Evolutionary conservation across 192 early-diverging fungal species (phyloP).

Genomic region (Pilaira anomala): DNA sequence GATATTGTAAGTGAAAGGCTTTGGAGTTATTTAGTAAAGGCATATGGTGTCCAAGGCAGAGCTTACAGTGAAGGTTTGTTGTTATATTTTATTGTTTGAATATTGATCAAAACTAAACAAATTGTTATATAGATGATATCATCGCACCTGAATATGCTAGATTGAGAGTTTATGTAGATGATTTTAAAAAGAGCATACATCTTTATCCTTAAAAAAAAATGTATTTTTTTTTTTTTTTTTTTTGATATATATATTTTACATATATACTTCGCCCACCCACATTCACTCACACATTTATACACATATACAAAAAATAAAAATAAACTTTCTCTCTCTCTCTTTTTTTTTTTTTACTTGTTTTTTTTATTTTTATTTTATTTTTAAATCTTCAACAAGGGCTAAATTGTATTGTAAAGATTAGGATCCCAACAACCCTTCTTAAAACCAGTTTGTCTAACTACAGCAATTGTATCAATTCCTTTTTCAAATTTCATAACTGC

Average conservation of each 20-base stretch:
- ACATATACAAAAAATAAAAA: neutral
- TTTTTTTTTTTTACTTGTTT: conserved; percentile 5
- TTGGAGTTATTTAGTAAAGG: conserved; percentile 28
- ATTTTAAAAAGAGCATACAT: conserved; percentile 27
- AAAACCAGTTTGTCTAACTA: conserved; percentile 11
- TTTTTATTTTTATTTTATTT: neutral
- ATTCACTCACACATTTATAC: conserved; percentile 1
- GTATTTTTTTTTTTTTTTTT: too few relatives aligned
- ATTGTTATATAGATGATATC: conserved; percentile 17
- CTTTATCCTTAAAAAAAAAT: conserved; percentile 21
- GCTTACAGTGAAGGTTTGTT: conserved; percentile 31
- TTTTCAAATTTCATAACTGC: conserved; percentile 15
- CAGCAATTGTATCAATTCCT: conserved; percentile 1
- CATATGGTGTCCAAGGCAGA: conserved; percentile 32
- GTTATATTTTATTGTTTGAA: neutral
- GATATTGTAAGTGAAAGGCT: conserved; percentile 34
- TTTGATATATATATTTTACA: too few relatives aligned
- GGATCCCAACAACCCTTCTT: conserved; percentile 15
- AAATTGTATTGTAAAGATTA: neutral
- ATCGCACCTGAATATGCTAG: conserved; percentile 25
- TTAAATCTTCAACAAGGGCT: neutral
- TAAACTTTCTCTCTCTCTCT: neutral
- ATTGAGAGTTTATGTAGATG: conserved; percentile 26
- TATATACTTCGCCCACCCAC: neutral
- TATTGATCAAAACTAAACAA: neutral